Conservation (phyloP, 225 moss, liverwort and hornwort species). For the Pseudoscleropodium purum region DNA sequence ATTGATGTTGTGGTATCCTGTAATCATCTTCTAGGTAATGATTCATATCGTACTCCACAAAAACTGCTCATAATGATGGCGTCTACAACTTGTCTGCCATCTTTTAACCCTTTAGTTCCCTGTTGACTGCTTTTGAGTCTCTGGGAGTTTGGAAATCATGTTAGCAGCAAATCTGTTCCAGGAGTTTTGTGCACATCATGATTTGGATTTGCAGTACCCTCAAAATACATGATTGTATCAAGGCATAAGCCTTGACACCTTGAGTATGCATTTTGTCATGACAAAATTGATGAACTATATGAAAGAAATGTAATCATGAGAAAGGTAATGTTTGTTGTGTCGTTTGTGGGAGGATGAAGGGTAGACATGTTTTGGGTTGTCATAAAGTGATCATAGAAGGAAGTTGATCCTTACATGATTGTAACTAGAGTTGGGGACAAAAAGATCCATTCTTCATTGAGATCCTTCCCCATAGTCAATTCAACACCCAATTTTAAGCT, state of each 20-base stretch:
- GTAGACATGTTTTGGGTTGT: neutral
- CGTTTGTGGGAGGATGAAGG: too few relatives aligned
- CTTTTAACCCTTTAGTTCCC: neutral
- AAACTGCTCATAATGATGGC: neutral
- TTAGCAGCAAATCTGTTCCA: neutral
- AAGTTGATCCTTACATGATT: neutral
- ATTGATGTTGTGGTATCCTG: neutral
- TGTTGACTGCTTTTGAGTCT: neutral
- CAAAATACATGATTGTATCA: neutral
- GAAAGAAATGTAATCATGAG: neutral
- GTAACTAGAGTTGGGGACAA: neutral
- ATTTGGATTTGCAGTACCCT: neutral
- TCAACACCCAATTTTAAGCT: neutral
- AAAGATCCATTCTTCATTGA: neutral
- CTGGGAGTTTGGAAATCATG: neutral
- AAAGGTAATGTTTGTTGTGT: neutral
- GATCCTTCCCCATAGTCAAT: rapidly evolving
- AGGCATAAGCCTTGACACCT: neutral
- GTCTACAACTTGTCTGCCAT: neutral
- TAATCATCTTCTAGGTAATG: neutral
- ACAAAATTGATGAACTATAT: too few relatives aligned
- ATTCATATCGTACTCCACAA: neutral
- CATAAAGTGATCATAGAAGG: neutral
- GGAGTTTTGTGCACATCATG: neutral
- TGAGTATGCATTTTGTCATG: neutral